Base-by-base conservation (phyloP, 768 basidiomycete genomes). In the Mycena haematopus region DNA sequence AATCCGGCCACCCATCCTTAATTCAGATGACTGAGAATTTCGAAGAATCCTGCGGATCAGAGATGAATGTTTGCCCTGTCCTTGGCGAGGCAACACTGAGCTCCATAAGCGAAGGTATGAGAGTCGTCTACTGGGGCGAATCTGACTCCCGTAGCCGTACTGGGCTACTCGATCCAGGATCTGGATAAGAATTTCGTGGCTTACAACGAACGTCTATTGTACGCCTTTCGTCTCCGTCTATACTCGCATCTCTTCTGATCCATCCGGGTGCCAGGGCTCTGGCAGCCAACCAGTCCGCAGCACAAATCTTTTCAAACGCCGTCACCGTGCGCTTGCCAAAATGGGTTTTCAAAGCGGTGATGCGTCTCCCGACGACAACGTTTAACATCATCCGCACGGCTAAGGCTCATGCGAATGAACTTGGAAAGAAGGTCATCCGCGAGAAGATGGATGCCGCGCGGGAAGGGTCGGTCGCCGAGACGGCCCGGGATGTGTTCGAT, bases 291-390 rank as follows among this genome's bases (percentile, higher is more conserved):
- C 50, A 52, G 21, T 52, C 50, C 2, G 33, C 56, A 36, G 14
- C 13, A 24, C 62, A 58, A 21, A 38, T 65, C 35, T 3, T 59
- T 5, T 17, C 27, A 6, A 53, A 59, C 38, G 49, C n/a, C 21
- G 27, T 65, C n/a, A 24, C 24, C 3, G 6, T 31, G n/a, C 40
- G 22, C 7, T 15, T 56, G 10, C 63, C 58, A 5, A 35, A 6
- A 21, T 56, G 53, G 46, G 11, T 59, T 13, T 31, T 22, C 42
- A 21, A 46, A 17, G 15, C 27, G 11, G 46, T n/a, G 38, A 25
- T 55, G 2, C 22, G 40, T n/a, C 63, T 65, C 13, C 63, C 63
- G 7, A 65, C 54, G 8, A 19, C 29, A 17, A 45, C 63, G 11
- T 56, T 65, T 31, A 45, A 59, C 5, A 38, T 21, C n/a, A 33